A percentile compares a stretch with the other conserved stretches of the same genome.
Conservation (phyloP, 2,329 filamentous ascomycete species). For the Aspergillus sclerotialis region DNA sequence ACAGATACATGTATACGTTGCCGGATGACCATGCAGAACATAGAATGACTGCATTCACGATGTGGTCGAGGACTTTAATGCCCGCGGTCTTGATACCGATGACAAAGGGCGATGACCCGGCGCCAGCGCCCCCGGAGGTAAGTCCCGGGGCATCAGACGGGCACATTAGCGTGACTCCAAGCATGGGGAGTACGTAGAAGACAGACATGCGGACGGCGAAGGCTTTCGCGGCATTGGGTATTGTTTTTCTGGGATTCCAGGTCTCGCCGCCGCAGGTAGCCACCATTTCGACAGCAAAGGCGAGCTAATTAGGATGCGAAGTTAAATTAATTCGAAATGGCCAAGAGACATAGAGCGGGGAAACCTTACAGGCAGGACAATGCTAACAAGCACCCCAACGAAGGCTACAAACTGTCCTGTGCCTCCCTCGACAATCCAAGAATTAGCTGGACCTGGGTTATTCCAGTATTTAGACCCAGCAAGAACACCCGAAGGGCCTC, state of each 20-base stretch:
- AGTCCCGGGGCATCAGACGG: constrained; percentile 48
- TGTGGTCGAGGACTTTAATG: constrained; percentile 58
- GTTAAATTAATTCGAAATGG: background rate
- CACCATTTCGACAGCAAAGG: constrained; percentile 40
- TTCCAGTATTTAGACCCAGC: background rate
- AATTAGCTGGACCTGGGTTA: background rate
- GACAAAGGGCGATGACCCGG: constrained; percentile 52
- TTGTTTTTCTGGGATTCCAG: constrained; percentile 42
- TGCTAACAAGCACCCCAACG: background rate
- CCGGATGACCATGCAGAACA: constrained; percentile 63
- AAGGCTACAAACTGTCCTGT: background rate
- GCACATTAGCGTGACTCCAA: constrained; percentile 55
- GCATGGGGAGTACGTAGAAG: constrained; percentile 51
- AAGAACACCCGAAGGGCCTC: background rate
- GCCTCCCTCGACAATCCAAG: background rate
- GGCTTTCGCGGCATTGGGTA: constrained; percentile 47
- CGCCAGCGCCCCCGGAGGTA: constrained; percentile 22
- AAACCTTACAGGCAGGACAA: background rate
- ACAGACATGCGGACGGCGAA: constrained; percentile 49
- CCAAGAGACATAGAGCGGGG: background rate
- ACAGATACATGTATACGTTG: constrained; percentile 56
- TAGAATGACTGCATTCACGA: constrained; percentile 69
- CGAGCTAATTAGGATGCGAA: constrained; percentile 22
- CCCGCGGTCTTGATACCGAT: constrained; percentile 63
- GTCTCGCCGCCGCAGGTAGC: constrained; percentile 50